Percentiles rank a stretch among this genome's conserved stretches.
Conservation (phyloP, 2,329 filamentous ascomycete species). For the Phaeoacremonium minimum region DNA sequence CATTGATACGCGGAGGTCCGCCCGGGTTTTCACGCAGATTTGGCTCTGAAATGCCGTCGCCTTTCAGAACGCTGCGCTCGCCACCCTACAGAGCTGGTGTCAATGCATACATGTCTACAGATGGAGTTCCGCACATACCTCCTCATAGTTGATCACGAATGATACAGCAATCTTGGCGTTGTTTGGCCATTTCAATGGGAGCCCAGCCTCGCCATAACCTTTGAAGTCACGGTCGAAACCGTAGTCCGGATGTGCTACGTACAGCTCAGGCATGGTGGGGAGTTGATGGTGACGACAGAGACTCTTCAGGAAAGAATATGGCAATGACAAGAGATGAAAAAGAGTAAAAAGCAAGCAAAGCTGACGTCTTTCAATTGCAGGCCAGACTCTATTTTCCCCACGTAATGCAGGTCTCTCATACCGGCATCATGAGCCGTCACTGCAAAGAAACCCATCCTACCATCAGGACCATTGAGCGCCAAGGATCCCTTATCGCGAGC, state of each 20-base stretch:
- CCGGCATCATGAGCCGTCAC: too few relatives aligned
- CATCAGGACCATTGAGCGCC: too few relatives aligned
- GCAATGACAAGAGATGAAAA: too few relatives aligned
- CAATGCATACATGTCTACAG: not conserved
- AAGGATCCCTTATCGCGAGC: too few relatives aligned
- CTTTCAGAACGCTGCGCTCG: conserved; percentile 29
- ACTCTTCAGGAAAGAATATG: too few relatives aligned
- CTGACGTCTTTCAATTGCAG: too few relatives aligned
- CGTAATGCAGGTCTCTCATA: too few relatives aligned
- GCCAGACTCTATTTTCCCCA: too few relatives aligned
- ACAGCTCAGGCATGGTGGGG: not conserved
- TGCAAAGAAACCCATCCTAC: too few relatives aligned
- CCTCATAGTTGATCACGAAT: conserved; percentile 41
- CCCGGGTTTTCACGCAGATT: conserved; percentile 33
- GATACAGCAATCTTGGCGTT: conserved; percentile 36
- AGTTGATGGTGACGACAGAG: not conserved
- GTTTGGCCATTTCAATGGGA: conserved; percentile 32
- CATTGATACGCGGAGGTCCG: conserved; percentile 27
- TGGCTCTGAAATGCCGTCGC: conserved; percentile 30
- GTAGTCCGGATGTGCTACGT: conserved; percentile 16
- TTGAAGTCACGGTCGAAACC: conserved; percentile 25
- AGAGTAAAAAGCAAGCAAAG: too few relatives aligned
- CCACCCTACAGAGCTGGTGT: too few relatives aligned
- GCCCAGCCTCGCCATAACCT: conserved; percentile 33
- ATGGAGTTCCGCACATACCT: conserved; percentile 18